Conservation (phyloP, 2,329 filamentous ascomycete genomes). For the Cyphellophora europaea region DNA sequence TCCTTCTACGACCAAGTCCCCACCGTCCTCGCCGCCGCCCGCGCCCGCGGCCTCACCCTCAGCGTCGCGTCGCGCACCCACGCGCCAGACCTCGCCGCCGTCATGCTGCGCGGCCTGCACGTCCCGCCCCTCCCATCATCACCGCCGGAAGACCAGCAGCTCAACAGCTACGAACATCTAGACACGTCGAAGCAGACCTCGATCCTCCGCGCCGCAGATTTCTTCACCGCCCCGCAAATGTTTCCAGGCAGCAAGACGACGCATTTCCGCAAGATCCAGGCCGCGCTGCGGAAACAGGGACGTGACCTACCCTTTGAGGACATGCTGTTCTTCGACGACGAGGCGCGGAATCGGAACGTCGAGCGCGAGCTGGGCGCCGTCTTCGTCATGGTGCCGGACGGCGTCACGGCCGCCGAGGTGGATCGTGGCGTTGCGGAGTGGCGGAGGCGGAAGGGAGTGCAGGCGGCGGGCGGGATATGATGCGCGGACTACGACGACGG, state of each 20-base stretch:
- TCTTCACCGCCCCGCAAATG: constrained; percentile 51
- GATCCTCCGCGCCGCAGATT: constrained; percentile 31
- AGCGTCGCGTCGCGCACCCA: constrained; percentile 73
- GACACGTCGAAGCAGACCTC: neutral
- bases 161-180: constrained; percentile 33
- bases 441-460: constrained; percentile 56
- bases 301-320: constrained; percentile 61
- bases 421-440: constrained; percentile 73
- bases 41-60: constrained; percentile 45
- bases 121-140: constrained; percentile 25
- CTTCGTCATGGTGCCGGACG: constrained; percentile 74
- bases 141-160: constrained; percentile 21
- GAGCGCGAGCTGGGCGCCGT: constrained; percentile 64
- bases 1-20: constrained; percentile 64
- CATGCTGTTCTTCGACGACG: constrained; percentile 95
- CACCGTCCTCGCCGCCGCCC: constrained; percentile 54
- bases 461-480: no score
- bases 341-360: constrained; percentile 76
- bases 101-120: constrained; percentile 69
- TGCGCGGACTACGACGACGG: neutral
- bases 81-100: constrained; percentile 68
- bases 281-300: neutral
- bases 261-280: constrained; percentile 68
- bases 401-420: constrained; percentile 66
- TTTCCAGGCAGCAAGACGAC: constrained; percentile 72